Evolutionary conservation across 257 asterid species (phyloP).

Genomic region (Craterostigma plantagineum): DNA sequence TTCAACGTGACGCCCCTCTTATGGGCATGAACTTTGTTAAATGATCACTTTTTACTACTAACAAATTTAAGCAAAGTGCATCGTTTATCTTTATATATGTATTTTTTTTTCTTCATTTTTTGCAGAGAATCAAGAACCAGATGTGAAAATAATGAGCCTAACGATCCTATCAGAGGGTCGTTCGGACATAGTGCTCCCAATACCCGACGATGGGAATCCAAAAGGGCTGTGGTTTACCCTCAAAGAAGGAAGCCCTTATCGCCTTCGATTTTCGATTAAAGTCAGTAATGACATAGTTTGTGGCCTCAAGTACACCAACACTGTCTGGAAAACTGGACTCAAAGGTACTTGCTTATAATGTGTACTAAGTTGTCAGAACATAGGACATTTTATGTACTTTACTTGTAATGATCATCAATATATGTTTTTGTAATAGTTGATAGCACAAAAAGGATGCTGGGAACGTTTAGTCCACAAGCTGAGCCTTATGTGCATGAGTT

Average conservation of each 20-base stretch:
- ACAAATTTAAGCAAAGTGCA: too few relatives aligned
- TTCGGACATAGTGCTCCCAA: slow-evolving; percentile 19
- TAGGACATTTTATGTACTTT: background rate
- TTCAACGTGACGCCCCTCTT: too few relatives aligned
- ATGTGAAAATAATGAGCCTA: slow-evolving; percentile 28
- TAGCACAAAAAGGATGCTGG: slow-evolving; percentile 32
- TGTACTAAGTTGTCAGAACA: too few relatives aligned
- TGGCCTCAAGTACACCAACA: slow-evolving; percentile 31
- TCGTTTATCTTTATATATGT: too few relatives aligned
- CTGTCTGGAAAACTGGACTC: slow-evolving; percentile 38
- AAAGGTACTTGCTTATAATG: slow-evolving; percentile 13
- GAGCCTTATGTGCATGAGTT: slow-evolving; percentile 30
- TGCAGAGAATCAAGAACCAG: slow-evolving; percentile 30
- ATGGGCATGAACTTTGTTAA: too few relatives aligned
- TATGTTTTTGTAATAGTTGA: slow-evolving; percentile 11
- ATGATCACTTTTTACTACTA: too few relatives aligned
- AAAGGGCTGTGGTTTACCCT: slow-evolving; percentile 36
- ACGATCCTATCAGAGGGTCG: slow-evolving; percentile 20
- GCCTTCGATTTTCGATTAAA: slow-evolving; percentile 20
- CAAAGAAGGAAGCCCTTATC: slow-evolving; percentile 30
- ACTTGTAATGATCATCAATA: background rate
- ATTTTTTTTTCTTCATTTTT: background rate
- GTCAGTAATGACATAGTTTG: slow-evolving; percentile 35
- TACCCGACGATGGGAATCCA: slow-evolving; percentile 23
- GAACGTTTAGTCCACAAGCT: slow-evolving; percentile 37